A percentile compares a stretch with the other conserved stretches of the same genome.
phyloP scores from a whole-genome alignment of 805 yeast species.

The Teunomyces funiuensis region DNA sequence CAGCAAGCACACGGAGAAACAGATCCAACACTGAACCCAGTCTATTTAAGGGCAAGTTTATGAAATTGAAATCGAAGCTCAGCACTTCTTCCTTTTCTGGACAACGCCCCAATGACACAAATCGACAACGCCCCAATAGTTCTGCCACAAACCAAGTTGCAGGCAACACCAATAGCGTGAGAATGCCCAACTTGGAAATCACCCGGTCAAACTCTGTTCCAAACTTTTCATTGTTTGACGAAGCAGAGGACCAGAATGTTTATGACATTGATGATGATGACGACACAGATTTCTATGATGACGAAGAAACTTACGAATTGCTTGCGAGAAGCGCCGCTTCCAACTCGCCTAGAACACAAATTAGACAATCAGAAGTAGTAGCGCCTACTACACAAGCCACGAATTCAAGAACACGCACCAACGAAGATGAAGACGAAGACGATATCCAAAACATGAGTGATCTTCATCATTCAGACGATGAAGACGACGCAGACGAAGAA shows the following conservation, averaged over 20 bases:
- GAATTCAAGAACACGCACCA: neutral
- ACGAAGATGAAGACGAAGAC: slow-evolving; percentile 14
- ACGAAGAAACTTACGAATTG: slow-evolving; percentile 9
- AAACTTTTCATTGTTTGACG: slow-evolving; percentile 6
- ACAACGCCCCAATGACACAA: neutral
- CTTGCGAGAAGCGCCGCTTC: slow-evolving; percentile 6
- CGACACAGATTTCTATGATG: slow-evolving; percentile 14
- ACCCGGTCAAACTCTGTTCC: slow-evolving; percentile 5
- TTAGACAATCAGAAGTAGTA: neutral
- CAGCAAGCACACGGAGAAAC: neutral
- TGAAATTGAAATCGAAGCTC: slow-evolving; percentile 23
- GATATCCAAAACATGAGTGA: slow-evolving; percentile 29
- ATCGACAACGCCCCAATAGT: neutral
- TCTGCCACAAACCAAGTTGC: neutral
- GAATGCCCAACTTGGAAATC: slow-evolving; percentile 6
- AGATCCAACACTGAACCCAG: slow-evolving; percentile 23
- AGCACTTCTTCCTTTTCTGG: neutral
- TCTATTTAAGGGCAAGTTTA: slow-evolving; percentile 19
- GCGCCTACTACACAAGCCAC: neutral
- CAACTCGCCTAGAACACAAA: neutral
- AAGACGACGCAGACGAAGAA: slow-evolving; percentile 19
- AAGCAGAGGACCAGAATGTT: neutral
- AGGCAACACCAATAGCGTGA: neutral
- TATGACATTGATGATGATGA: slow-evolving; percentile 6
- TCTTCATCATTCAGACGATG: slow-evolving; percentile 30